Evolutionary conservation across 1,284 basidiomycete species (phyloP), one percentile per base, ranked within the genome.

Genomic region (Schizophyllum commune): DNA sequence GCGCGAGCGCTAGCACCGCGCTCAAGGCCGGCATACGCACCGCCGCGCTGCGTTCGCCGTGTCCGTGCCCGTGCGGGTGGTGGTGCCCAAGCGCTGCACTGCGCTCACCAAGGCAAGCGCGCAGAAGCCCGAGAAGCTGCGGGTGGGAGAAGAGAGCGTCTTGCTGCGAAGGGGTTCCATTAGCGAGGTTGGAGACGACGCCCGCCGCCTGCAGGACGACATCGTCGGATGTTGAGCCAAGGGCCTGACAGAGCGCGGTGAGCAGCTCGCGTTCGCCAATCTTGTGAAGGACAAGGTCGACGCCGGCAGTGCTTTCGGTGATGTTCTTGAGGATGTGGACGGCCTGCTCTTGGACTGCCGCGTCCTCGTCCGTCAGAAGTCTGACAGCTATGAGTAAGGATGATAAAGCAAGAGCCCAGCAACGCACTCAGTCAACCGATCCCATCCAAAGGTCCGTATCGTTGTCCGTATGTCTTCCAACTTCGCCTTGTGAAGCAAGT

Each of bases 381-480:
- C 85, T 86, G 55, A 52, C 22, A 32, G n/a, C 52, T 22, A 61
- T 5, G 32, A 59, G 20, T 34, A 47, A 33, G 11, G 21, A 32
- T 34, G 32, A n/a, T 55, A 53, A 51, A 55, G 55, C 32, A 32
- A 11, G 52, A 22, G 59, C 47, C 32, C 51, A 11, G 51, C 22
- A 8, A 76, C 82, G 5, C 63, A 88, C 86, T 73, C 71, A 6
- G 74, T 68, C 0, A 91, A 70, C 21, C 77, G 72, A 0, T 70
- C 68, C 89, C 91, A 93, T 0, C 83, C 83, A 5, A 95, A 68
- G 27, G 79, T 73, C 8, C 73, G 71, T 82, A 92, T 89, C 9
- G 92, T 80, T 56, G 79, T 73, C 34, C 73, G 73, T 72, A 92
- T 94, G 55, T 83, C 80, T 54, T 79, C 76, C 20, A 78, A 73